Base-by-base conservation (phyloP, 2,329 filamentous ascomycete species). In the Mollisiaceae sp. region DNA sequence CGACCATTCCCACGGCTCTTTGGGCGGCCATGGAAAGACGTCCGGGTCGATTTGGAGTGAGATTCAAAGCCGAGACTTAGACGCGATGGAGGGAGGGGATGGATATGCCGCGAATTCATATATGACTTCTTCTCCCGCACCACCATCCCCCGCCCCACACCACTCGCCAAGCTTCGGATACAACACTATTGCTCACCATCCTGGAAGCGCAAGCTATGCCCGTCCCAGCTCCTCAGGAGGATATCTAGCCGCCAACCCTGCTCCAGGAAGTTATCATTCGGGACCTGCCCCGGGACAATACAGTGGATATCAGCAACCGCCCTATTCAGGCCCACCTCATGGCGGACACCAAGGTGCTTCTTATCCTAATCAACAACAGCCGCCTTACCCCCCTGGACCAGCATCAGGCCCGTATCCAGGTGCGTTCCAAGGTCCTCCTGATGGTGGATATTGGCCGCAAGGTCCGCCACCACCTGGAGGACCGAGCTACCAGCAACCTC, bases 31-130 rank as follows among this genome's bases (percentile, higher is more conserved):
- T 70, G 86, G 86, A 27, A 86, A 86, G 71, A 85, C 86, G 1
- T 79, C 83, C 0, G 86, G 84, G 4, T 86, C 84, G 0, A 79
- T 90, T 4, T 89, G 87, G 85, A 82, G 82, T 11, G 85, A 89
- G 72, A 85, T 89, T 62, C 82, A 84, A 69, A 84, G 82, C 2
- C 81, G 86, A 65, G 86, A 89, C 68, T 75, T 88, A 14, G 79
- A 81, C 60, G 83, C 84, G 14, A 83, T 87, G 82, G 81, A 80
- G 47, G 84, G 82, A 2, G 77, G 78, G 4, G 81, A 85, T 65
- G 78, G 78, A 22, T 77, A 79, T 72, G 78, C 60, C 67, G 39
- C 65, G 35, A 27, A n/a, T n/a, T 63, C 65, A 8, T 72, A 72
- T 41, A 65, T 72, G 27, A 59, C 65, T 8, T 54, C 70, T 54